A percentile compares a stretch with the other conserved stretches of the same genome.
phyloP scores from a whole-genome alignment of 768 basidiomycete genomes.

The Rickenella mellea region DNA sequence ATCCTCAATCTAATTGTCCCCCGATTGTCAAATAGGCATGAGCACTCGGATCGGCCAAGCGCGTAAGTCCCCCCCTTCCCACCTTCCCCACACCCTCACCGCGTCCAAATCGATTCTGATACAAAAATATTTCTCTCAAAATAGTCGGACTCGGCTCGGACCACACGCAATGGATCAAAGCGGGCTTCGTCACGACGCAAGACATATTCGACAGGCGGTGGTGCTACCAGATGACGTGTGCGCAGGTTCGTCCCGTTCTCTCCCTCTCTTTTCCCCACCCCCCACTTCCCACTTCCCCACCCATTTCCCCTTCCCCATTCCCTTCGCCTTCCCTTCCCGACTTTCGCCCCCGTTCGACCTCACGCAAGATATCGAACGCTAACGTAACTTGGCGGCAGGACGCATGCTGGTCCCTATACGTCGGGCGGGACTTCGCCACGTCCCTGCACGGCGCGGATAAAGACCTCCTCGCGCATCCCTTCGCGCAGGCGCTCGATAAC shows the following conservation, averaged over 20 bases:
- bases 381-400: slow-evolving; percentile 28
- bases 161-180: slow-evolving; percentile 46
- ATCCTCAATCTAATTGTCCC: too few species aligned
- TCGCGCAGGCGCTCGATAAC: slow-evolving; percentile 40
- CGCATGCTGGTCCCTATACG: slow-evolving; percentile 56
- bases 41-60: slow-evolving; percentile 50
- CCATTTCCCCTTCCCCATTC: not conserved
- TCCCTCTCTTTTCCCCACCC: too few species aligned
- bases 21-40: too few species aligned
- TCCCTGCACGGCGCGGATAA: slow-evolving; percentile 26
- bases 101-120: not conserved
- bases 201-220: slow-evolving; percentile 51
- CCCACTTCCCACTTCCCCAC: too few species aligned
- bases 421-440: slow-evolving; percentile 52
- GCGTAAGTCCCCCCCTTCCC: slow-evolving; percentile 27
- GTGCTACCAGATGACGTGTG: slow-evolving; percentile 51
- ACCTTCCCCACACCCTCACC: not conserved
- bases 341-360: too few species aligned
- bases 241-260: slow-evolving; percentile 39
- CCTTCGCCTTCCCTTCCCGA: too few species aligned
- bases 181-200: slow-evolving; percentile 38
- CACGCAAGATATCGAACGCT: too few species aligned
- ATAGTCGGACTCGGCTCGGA: slow-evolving; percentile 49
- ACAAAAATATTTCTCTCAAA: not conserved
- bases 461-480: slow-evolving; percentile 35